These are phyloP conservation scores for Hyparrhenia diplandra DNA, from an alignment of 176 grass and related monocot species.

Conservation along the genomic window DNA sequence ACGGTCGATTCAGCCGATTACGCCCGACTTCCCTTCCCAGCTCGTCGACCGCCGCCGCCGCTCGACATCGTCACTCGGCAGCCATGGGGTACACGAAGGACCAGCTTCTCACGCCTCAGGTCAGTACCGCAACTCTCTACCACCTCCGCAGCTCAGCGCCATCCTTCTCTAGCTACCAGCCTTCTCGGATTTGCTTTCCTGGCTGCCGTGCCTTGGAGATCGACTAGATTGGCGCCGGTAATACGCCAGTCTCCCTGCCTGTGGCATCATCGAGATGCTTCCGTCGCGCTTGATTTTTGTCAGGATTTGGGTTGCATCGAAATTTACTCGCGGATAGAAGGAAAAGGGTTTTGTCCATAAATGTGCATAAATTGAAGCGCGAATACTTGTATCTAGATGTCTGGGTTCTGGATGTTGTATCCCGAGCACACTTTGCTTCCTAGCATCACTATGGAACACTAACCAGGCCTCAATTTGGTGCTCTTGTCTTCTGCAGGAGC, in stretches of 20 bases:
- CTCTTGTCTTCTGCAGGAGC: conserved; percentile 54
- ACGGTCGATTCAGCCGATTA: not conserved
- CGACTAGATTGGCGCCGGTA: not conserved
- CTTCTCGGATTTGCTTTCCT: not conserved
- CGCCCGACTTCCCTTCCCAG: not conserved
- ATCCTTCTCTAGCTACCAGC: not conserved
- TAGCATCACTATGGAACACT: not conserved
- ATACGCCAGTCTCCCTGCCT: not conserved
- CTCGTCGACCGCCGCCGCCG: not conserved
- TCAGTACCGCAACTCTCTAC: not conserved
- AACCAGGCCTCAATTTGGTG: conserved; percentile 10
- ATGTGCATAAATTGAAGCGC: not conserved
- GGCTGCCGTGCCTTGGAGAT: not conserved
- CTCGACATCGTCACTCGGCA: not conserved
- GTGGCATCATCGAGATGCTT: not conserved
- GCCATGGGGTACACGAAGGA: conserved; percentile 84
- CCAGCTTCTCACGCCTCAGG: conserved; percentile 73
- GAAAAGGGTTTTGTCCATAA: not conserved
- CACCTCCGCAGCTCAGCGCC: not conserved
- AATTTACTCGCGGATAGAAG: not conserved
- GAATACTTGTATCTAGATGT: not conserved
- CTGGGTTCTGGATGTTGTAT: not conserved
- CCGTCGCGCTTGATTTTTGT: not conserved
- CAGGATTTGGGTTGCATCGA: not conserved
- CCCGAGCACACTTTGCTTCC: not conserved